Percentiles rank a stretch among this genome's conserved stretches.
These are phyloP conservation scores for Metschnikowia cubensis DNA, from an alignment of 805 yeast species.

Conservation along the genomic window DNA sequence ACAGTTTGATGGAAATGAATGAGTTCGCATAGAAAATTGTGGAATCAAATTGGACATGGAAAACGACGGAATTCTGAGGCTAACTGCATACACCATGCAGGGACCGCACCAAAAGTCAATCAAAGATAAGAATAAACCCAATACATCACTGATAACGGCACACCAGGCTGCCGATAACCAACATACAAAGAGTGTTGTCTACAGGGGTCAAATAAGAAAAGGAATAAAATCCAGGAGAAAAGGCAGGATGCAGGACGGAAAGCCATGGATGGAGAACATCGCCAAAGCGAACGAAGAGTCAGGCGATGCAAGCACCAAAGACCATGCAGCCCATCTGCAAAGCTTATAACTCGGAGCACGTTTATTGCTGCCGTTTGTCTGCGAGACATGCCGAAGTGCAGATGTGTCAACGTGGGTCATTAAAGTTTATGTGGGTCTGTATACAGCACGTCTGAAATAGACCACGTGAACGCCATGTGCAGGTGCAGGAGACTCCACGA, in stretches of 20 bases:
- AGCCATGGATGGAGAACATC: background rate
- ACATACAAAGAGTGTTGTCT: no score
- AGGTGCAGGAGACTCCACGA: no score
- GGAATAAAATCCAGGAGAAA: background rate
- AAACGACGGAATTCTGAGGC: background rate
- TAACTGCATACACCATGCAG: background rate
- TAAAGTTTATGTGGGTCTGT: background rate
- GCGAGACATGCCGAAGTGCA: background rate
- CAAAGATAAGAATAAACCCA: background rate
- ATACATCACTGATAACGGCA: no score
- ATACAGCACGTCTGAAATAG: background rate
- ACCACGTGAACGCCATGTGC: background rate
- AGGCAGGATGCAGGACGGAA: background rate
- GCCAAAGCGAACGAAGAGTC: no score
- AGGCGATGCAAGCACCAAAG: no score
- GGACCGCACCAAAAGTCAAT: background rate
- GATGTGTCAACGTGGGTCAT: background rate
- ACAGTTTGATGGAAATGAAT: no score
- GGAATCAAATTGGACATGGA: background rate
- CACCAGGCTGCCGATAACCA: no score
- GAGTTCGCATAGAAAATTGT: background rate
- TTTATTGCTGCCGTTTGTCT: background rate
- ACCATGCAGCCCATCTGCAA: background rate
- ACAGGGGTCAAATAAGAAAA: no score
- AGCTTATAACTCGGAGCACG: background rate